These are phyloP conservation scores for Hemileia vastatrix DNA, from an alignment of 1,284 basidiomycete species.

Conservation along the genomic window DNA sequence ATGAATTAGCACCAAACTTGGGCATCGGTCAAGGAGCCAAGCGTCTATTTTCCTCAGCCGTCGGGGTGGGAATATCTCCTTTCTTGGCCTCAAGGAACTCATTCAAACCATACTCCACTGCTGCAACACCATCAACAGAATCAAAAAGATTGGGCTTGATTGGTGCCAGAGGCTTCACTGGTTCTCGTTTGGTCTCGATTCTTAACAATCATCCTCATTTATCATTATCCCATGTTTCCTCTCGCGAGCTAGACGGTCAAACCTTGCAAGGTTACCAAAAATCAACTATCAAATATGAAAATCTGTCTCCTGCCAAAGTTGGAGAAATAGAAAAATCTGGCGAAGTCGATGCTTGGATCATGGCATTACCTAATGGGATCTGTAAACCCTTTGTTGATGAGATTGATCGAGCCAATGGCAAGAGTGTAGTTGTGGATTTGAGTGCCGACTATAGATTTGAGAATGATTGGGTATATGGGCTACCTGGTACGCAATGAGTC, in stretches of 20 bases:
- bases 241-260: slow-evolving; percentile 80
- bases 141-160: slow-evolving; percentile 86
- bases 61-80: slow-evolving; percentile 48
- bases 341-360: slow-evolving; percentile 90
- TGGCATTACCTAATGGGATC: slow-evolving; percentile 94
- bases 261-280: slow-evolving; percentile 76
- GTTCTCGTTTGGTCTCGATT: slow-evolving; percentile 76
- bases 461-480: slow-evolving; percentile 87
- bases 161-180: slow-evolving; percentile 91
- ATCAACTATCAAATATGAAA: slow-evolving; percentile 62
- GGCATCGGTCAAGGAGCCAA: slow-evolving; percentile 47
- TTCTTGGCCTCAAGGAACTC: slow-evolving; percentile 47
- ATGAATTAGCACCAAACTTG: slow-evolving; percentile 35
- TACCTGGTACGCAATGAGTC: slow-evolving; percentile 73
- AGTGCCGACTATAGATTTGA: slow-evolving; percentile 95
- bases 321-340: slow-evolving; percentile 74
- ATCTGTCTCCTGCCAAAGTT: slow-evolving; percentile 66
- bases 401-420: slow-evolving; percentile 62
- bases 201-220: slow-evolving; percentile 78
- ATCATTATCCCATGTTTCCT: slow-evolving; percentile 85
- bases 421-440: slow-evolving; percentile 78
- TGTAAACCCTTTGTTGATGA: slow-evolving; percentile 98
- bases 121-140: slow-evolving; percentile 50
- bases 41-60: slow-evolving; percentile 49
- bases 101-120: slow-evolving; percentile 52